Evolutionary conservation across 2,329 filamentous ascomycete species (phyloP).

Genomic region (Pseudogymnoascus sp.): DNA sequence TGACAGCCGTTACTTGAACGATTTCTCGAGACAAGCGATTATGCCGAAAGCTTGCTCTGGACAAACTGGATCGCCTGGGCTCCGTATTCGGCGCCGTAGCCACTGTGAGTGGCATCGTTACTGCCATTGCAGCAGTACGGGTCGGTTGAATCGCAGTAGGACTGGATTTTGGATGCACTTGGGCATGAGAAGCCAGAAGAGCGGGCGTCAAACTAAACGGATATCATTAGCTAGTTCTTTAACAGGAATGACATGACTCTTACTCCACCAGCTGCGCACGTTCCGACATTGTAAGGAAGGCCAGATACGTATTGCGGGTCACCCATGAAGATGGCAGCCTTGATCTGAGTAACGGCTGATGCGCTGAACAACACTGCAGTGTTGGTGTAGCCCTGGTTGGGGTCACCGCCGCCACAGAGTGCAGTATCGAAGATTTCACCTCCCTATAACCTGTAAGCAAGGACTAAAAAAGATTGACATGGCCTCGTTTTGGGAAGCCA

Average conservation of each 20-base stretch:
- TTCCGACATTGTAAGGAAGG: conserved; percentile 51
- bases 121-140: conserved; percentile 60
- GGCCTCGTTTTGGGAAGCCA: not conserved
- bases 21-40: not conserved
- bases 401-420: conserved; percentile 50
- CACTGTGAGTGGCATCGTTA: conserved; percentile 50
- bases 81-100: conserved; percentile 56
- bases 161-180: conserved; percentile 41
- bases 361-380: conserved; percentile 36
- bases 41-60: conserved; percentile 30
- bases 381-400: conserved; percentile 36
- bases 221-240: not conserved
- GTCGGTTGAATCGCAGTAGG: conserved; percentile 56
- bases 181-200: conserved; percentile 47
- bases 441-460: conserved; percentile 32
- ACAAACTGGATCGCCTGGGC: conserved; percentile 50
- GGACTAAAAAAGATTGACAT: not conserved
- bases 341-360: conserved; percentile 37
- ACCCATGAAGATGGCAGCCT: conserved; percentile 40
- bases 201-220: conserved; percentile 49
- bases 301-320: conserved; percentile 39
- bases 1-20: not conserved
- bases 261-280: conserved; percentile 48
- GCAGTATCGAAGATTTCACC: conserved; percentile 57
- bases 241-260: conserved; percentile 23